Conservation (phyloP, 225 moss, liverwort and hornwort genomes). For the Lunularia cruciata region DNA sequence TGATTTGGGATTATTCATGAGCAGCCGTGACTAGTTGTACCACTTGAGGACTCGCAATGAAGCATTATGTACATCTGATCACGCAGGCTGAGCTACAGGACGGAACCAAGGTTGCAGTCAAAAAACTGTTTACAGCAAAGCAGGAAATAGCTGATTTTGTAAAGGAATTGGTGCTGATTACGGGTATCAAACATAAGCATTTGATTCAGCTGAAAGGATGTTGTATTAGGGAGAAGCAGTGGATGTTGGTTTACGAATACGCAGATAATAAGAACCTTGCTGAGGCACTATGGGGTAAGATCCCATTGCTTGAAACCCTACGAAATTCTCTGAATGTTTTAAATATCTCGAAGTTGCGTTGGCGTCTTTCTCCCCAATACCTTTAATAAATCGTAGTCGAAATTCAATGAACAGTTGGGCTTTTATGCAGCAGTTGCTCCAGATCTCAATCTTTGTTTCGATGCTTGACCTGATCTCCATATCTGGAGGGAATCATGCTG, state of each 20-base stretch:
- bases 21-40: too few relatives aligned
- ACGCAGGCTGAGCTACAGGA: constrained; percentile 32
- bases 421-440: too few relatives aligned
- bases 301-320: too few relatives aligned
- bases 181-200: constrained; percentile 34
- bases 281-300: constrained; percentile 27
- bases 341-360: too few relatives aligned
- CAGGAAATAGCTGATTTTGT: constrained; percentile 26
- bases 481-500: background rate
- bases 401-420: too few relatives aligned
- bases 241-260: constrained; percentile 28
- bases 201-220: constrained; percentile 41
- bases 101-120: constrained; percentile 25
- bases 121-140: constrained; percentile 13
- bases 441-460: too few relatives aligned
- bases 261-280: constrained; percentile 26
- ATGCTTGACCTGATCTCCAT: background rate
- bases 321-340: too few relatives aligned
- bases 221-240: constrained; percentile 26
- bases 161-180: constrained; percentile 37
- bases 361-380: too few relatives aligned
- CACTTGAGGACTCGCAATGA: too few relatives aligned
- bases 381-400: too few relatives aligned
- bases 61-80: too few relatives aligned
- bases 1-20: too few relatives aligned